These are phyloP conservation scores for Emmonsia crescens DNA, from an alignment of 2,329 filamentous ascomycete genomes.

Conservation along the genomic window DNA sequence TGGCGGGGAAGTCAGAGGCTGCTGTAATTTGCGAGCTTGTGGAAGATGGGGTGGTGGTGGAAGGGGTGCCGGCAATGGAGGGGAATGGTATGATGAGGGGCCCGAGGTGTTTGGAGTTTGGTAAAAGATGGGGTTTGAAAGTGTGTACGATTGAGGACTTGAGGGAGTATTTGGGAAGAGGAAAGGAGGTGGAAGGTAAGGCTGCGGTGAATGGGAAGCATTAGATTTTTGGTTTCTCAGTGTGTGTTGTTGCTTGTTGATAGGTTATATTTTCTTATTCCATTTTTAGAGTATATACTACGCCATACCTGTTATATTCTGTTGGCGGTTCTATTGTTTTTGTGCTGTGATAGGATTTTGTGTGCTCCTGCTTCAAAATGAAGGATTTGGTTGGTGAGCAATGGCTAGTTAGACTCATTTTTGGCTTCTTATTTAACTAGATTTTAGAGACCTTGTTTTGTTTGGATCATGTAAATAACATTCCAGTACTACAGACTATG, in stretches of 20 bases:
- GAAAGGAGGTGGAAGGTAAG: slow-evolving; percentile 45
- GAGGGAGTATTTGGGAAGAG: slow-evolving; percentile 63
- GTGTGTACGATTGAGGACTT: slow-evolving; percentile 93
- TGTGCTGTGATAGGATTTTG: not conserved
- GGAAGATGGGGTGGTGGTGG: slow-evolving; percentile 65
- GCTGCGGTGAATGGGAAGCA: slow-evolving; percentile 25
- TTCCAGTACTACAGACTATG: not conserved
- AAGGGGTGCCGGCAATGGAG: slow-evolving; percentile 53
- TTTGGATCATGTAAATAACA: not conserved
- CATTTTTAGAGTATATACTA: not conserved
- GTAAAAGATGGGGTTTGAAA: slow-evolving; percentile 75
- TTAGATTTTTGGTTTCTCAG: not conserved
- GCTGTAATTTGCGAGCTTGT: slow-evolving; percentile 88
- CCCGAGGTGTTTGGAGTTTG: slow-evolving; percentile 81
- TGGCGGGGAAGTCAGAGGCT: slow-evolving; percentile 65
- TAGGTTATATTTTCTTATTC: not conserved
- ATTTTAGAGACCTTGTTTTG: not conserved
- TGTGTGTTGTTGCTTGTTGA: not conserved
- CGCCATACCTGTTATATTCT: not conserved
- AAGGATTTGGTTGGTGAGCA: not conserved
- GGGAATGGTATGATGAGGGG: slow-evolving; percentile 81
- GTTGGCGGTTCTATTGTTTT: not conserved
- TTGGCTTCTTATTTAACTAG: not conserved
- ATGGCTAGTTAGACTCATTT: not conserved
- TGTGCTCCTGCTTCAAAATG: not conserved